Evolutionary conservation across 1,139 yeast species (phyloP), one percentile per base, ranked within the genome.

Genomic region (Yamadazyma mexicana): DNA sequence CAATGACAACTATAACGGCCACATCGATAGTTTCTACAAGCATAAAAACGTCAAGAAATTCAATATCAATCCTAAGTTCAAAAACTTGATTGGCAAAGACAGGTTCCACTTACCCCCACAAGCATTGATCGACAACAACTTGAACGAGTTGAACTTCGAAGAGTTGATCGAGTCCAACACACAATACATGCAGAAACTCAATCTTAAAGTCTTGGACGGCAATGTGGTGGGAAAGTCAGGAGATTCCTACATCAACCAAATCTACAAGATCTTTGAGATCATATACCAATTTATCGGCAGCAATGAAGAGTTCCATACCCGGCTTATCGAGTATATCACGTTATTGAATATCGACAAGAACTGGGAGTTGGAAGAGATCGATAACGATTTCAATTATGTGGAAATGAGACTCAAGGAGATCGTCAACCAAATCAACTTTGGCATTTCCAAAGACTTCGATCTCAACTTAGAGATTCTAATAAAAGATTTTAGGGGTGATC

Each of bases 251-350:
- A 67, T 77, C 22, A 59, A 61, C 28, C 83, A 77, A 46, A 60
- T 79, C 20, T 75, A 74, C 49, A 52, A 49, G 9, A 54, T 79
- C 20, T 52, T 78, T 4, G 75, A 68, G 37, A 54, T 61, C 0
- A 56, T 75, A 2, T 70, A 66, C 50, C 59, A 64, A 40, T 79
- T 75, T 50, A 59, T 74, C 22, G 60, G 67, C 37, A 59, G 77
- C 14, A 63, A 73, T 38, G 70, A 69, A 37, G 82, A 78, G 45
- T 75, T 66, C 46, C 62, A 62, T 39, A 52, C 55, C 22, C 50
- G 64, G 31, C 49, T 68, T 5, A 50, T 56, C 12, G 66, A 65
- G 35, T 61, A 64, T 43, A 52, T 59, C 46, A 49, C 57, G 45
- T 49, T 63, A 42, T 49, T 51, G 50, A 62, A 49, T 53, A 43